phyloP scores from a whole-genome alignment of 352 stramenopile species.

The Globisporangium megalacanthum region DNA sequence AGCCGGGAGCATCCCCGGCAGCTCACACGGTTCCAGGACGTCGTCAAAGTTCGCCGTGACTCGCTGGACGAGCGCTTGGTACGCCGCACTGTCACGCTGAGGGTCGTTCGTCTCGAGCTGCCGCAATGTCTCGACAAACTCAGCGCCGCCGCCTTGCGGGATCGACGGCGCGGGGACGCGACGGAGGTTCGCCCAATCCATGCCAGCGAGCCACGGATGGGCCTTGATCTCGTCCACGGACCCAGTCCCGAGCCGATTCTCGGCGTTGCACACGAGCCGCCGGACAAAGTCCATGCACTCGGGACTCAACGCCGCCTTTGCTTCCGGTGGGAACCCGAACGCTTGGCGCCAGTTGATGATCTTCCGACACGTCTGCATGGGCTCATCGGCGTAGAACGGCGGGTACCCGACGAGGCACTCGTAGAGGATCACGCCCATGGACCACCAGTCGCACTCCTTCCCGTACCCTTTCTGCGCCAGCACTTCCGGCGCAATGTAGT shows the following conservation, averaged over 20 bases:
- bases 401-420: slow-evolving; percentile 97
- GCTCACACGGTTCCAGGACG: slow-evolving; percentile 81
- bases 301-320: slow-evolving; percentile 33
- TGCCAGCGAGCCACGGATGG: slow-evolving; percentile 93
- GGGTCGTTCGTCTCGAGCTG: slow-evolving; percentile 73
- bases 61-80: slow-evolving; percentile 79
- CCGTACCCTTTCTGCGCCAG: slow-evolving; percentile 83
- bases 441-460: slow-evolving; percentile 97
- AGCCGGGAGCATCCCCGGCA: slow-evolving; percentile 16
- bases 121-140: slow-evolving; percentile 88
- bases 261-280: slow-evolving; percentile 87
- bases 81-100: slow-evolving; percentile 33
- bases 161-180: slow-evolving; percentile 80
- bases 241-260: slow-evolving; percentile 87
- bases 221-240: slow-evolving; percentile 93
- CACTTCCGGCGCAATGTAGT: slow-evolving; percentile 98
- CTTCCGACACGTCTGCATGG: slow-evolving; percentile 95
- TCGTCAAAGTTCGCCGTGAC: slow-evolving; percentile 96
- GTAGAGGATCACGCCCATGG: slow-evolving; percentile 97
- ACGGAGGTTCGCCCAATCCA: slow-evolving; percentile 89
- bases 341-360: slow-evolving; percentile 71
- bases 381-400: slow-evolving; percentile 96
- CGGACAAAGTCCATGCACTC: slow-evolving; percentile 87
- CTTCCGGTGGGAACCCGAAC: slow-evolving; percentile 58
- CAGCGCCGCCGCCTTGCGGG: slow-evolving; percentile 56